Evolutionary conservation across 768 basidiomycete species (phyloP).

Genomic region (Inosperma sp.): DNA sequence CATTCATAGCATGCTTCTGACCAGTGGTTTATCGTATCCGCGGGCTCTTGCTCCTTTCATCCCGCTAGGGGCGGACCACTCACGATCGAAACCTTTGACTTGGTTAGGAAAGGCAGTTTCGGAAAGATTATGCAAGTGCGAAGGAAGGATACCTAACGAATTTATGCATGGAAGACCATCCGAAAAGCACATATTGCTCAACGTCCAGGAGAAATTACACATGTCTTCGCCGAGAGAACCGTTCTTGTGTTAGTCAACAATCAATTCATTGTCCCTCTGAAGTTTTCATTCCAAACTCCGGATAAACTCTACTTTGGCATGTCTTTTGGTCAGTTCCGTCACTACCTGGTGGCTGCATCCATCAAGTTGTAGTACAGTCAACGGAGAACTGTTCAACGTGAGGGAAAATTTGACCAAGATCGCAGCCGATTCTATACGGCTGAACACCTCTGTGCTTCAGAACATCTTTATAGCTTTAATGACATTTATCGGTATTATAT

Average conservation of each 20-base stretch:
- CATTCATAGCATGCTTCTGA: constrained; percentile 68
- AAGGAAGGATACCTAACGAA: constrained; percentile 96
- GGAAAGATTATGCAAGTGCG: constrained; percentile 99
- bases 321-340: constrained; percentile 70
- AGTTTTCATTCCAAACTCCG: constrained; percentile 97
- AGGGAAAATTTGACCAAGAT: constrained; percentile 92
- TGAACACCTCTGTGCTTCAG: constrained; percentile 91
- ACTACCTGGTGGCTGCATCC: neutral
- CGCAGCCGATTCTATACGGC: constrained; percentile 96
- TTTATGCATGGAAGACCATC: constrained; percentile 98
- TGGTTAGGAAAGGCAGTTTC: constrained; percentile 96
- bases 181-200: constrained; percentile 97
- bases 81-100: constrained; percentile 94
- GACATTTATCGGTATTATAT: constrained; percentile 96
- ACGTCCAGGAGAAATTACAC: constrained; percentile 94
- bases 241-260: constrained; percentile 97
- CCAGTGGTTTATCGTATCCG: constrained; percentile 82
- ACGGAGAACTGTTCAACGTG: constrained; percentile 97
- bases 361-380: constrained; percentile 49
- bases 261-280: constrained; percentile 98
- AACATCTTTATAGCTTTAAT: constrained; percentile 96
- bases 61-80: constrained; percentile 78
- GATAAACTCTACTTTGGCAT: constrained; percentile 97
- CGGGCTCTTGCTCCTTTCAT: constrained; percentile 88
- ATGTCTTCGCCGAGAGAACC: constrained; percentile 95